phyloP scores from a whole-genome alignment of 179 eudicot genomes.

The Pouteria campechiana region DNA sequence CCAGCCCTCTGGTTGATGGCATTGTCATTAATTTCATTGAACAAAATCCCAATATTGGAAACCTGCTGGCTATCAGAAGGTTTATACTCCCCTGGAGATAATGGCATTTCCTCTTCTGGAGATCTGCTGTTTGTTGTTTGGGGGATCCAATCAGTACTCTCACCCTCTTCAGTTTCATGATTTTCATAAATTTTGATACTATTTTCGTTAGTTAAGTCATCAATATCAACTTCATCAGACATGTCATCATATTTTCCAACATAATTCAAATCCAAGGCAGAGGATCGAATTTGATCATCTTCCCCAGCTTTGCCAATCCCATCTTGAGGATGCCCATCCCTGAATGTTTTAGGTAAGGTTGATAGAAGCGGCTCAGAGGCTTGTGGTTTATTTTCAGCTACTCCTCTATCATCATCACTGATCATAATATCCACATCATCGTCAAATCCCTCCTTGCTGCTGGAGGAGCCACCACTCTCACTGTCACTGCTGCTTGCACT shows the following conservation, averaged over 20 bases:
- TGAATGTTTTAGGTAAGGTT: conserved; percentile 25
- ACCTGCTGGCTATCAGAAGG: conserved; percentile 10
- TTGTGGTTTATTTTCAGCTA: conserved; percentile 27
- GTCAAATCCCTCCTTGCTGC: conserved; percentile 90
- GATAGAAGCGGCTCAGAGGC: conserved; percentile 25
- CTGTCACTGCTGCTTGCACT: conserved; percentile 91
- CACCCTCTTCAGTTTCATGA: conserved; percentile 27
- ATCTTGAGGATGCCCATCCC: conserved; percentile 20
- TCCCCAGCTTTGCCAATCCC: conserved; percentile 31
- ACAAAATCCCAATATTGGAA: conserved; percentile 4
- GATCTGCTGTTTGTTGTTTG: conserved; percentile 12
- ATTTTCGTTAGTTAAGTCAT: conserved; percentile 26
- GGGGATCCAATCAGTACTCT: conserved; percentile 13
- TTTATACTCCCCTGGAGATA: conserved; percentile 19
- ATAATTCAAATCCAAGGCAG: too few relatives aligned
- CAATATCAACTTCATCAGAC: conserved; percentile 61
- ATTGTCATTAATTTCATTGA: conserved; percentile 17
- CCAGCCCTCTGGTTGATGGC: too few relatives aligned
- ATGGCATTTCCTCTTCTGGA: conserved; percentile 27
- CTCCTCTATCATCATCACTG: conserved; percentile 76
- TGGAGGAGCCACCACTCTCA: conserved; percentile 85
- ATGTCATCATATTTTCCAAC: conserved; percentile 46
- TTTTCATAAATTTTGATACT: too few relatives aligned
- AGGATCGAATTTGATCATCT: too few relatives aligned
- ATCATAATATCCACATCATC: conserved; percentile 86